Evolutionary conservation across 2,329 filamentous ascomycete species (phyloP), one percentile per base, ranked within the genome.

Genomic region (Xylaria hypoxylon): DNA sequence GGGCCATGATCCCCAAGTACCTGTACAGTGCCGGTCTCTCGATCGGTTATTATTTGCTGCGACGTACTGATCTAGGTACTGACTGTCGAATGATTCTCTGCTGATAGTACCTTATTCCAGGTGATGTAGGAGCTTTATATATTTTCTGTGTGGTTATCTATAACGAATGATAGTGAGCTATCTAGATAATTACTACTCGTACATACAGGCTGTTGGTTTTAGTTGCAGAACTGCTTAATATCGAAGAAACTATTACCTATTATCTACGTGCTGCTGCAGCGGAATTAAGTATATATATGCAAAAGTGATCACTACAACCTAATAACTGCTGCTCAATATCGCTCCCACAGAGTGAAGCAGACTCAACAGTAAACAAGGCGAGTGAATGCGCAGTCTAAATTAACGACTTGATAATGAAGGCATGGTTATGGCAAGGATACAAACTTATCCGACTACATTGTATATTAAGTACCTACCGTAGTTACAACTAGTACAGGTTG

Each of bases 1-100:
- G 72, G 71, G 68, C 71, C 71, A 71, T 65, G 74, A 74, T 74
- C 74, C 50, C 68, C 44, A 74, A 71, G 74, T 76, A 75, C 66
- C 68, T 63, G 62, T 62, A 76, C 74, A 76, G 74, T 76, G 73
- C 55, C 66, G 11, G 15, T 24, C 44, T 24, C 51, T 17, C 7
- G 11, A 7, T 52, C 31, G 50, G 38, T 22, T 62, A 22, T 31
- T 8, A 56, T 62, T 59, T 50, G 52, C n/a, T 50, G n/a, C 44
- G 13, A 28, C 44, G 11, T 47, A 24, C 44, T 22, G 17, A 22
- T 33, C 31, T 19, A 44, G 17, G n/a, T 24, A 15, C 11, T 38
- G 35, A 8, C 53, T 13, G 61, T 64, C 61, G 59, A 59, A 67
- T 59, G 64, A 63, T 64, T 57, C 64, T 67, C 60, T 62, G 24